Conservation (phyloP, 192 early-diverging fungal species). For the Entophlyctis helioformis region DNA sequence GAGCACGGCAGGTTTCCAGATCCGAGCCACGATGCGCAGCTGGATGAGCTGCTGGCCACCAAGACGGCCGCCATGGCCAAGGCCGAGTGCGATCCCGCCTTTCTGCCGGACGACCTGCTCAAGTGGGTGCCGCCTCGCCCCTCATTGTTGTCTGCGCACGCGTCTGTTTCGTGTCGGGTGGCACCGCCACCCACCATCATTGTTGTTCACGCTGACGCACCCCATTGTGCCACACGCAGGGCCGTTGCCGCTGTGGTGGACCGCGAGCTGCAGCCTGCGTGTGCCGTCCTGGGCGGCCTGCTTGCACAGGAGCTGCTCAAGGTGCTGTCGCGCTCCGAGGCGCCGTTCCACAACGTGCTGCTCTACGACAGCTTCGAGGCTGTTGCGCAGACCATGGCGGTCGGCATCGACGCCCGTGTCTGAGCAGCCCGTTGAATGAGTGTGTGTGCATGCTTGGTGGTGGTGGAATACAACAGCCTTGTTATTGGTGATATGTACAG, state of each 20-base stretch:
- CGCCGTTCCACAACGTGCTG: conserved; percentile 76
- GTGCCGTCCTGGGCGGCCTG: conserved; percentile 79
- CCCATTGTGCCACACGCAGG: conserved; percentile 21
- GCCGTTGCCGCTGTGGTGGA: conserved; percentile 29
- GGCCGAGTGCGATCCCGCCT: conserved; percentile 7
- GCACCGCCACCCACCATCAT: too few relatives aligned
- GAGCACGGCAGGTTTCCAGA: conserved; percentile 8
- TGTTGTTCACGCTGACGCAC: too few relatives aligned
- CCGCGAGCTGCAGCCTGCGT: conserved; percentile 66
- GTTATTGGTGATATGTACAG: too few relatives aligned
- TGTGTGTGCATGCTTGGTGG: too few relatives aligned
- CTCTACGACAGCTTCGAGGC: conserved; percentile 6
- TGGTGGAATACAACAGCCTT: not conserved
- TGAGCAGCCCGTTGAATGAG: too few relatives aligned
- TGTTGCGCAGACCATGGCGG: conserved; percentile 1
- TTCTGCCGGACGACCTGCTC: conserved; percentile 31
- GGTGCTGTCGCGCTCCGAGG: conserved; percentile 66
- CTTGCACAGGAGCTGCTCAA: conserved; percentile 87
- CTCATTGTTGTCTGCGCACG: not conserved
- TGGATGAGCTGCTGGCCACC: conserved; percentile 14
- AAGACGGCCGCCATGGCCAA: conserved; percentile 2
- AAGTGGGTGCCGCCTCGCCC: conserved; percentile 12
- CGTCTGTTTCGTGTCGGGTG: not conserved
- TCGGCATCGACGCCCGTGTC: too few relatives aligned
- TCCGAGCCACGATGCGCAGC: conserved; percentile 16